Base-by-base conservation (phyloP, 2,329 filamentous ascomycete species). In the Corinectria fuckeliana region DNA sequence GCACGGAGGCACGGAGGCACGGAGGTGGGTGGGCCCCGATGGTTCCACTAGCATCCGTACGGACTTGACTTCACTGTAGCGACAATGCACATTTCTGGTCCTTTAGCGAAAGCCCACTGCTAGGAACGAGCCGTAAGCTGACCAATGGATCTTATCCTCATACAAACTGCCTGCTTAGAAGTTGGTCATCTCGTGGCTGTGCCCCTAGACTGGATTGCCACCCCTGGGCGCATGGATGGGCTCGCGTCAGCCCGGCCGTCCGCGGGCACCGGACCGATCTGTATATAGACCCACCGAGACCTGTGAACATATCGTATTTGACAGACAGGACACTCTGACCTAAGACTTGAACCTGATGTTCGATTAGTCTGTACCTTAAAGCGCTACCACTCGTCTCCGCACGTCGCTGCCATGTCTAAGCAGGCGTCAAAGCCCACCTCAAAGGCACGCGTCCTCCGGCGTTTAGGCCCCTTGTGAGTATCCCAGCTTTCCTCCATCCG, bases 401-500 rank as follows among this genome's bases (percentile, higher is more conserved):
- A 20, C 30, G 7, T 41, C 16, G 25, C n/a, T 10, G 39, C 10
- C 14, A 50, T 55, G 38, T 21, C 38, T 3, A 47, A 45, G 21
- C 7, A 26, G n/a, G 16, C 10, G 6, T 36, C 44, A n/a, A 42
- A 30, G 9, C 25, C 42, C 9, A 26, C 41, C 36, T 7, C 44
- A 26, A 59, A 54, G 45, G 45, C 56, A 16, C 45, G 34, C 10
- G 16, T 54, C n/a, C 13, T 59, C 32, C 50, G 56, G 21, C 53
- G 44, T 2, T n/a, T 59, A 38, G 56, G 56, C 14, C n/a, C 28
- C 3, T 30, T 59, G 56, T 54, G 25, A 53, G 56, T 14, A 7
- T 18, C 13, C n/a, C n/a, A 13, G 5, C 30, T 6, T 4, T 11
- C 18, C 1, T 14, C 8, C 4, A 30, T 11, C 23, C 20, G 25